Percentiles rank a stretch among this genome's conserved stretches.
These are phyloP conservation scores for Flaveria floridana DNA, from an alignment of 140 eudicot species.

Conservation along the genomic window DNA sequence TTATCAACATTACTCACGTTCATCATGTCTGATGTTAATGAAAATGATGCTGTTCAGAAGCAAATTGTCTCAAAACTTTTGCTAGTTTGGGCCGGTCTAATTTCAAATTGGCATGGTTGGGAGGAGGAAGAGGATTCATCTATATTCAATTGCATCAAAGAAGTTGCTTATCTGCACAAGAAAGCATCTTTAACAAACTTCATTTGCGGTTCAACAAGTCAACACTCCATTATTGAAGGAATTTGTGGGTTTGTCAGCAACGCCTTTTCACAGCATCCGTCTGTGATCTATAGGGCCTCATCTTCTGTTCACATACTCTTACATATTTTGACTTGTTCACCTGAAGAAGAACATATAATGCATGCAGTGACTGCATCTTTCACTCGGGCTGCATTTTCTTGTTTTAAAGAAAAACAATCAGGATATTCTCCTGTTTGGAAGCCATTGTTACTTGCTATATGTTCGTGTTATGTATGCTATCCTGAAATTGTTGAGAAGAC, in stretches of 20 bases:
- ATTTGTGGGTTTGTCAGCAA: slow-evolving; percentile 48
- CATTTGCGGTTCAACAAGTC: slow-evolving; percentile 36
- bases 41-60: slow-evolving; percentile 36
- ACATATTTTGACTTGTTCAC: slow-evolving; percentile 40
- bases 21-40: slow-evolving; percentile 46
- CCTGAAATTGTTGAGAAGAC: slow-evolving; percentile 55
- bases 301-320: slow-evolving; percentile 53
- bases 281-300: slow-evolving; percentile 59
- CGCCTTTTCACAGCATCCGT: slow-evolving; percentile 65
- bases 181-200: slow-evolving; percentile 42
- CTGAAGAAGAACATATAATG: slow-evolving; percentile 47
- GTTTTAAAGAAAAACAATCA: slow-evolving; percentile 47
- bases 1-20: slow-evolving; percentile 61
- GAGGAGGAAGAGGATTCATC: slow-evolving; percentile 71
- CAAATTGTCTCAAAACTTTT: slow-evolving; percentile 49
- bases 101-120: slow-evolving; percentile 64
- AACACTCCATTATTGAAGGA: slow-evolving; percentile 52
- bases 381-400: slow-evolving; percentile 51
- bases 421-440: slow-evolving; percentile 63
- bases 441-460: slow-evolving; percentile 63
- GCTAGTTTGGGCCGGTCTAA: slow-evolving; percentile 53
- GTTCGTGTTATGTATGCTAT: slow-evolving; percentile 59
- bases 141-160: slow-evolving; percentile 60
- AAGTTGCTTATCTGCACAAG: slow-evolving; percentile 48
- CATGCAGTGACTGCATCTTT: slow-evolving; percentile 45